These are phyloP conservation scores for Astrothelium macrocarpum DNA, from an alignment of 495 filamentous ascomycete genomes.

Conservation along the genomic window DNA sequence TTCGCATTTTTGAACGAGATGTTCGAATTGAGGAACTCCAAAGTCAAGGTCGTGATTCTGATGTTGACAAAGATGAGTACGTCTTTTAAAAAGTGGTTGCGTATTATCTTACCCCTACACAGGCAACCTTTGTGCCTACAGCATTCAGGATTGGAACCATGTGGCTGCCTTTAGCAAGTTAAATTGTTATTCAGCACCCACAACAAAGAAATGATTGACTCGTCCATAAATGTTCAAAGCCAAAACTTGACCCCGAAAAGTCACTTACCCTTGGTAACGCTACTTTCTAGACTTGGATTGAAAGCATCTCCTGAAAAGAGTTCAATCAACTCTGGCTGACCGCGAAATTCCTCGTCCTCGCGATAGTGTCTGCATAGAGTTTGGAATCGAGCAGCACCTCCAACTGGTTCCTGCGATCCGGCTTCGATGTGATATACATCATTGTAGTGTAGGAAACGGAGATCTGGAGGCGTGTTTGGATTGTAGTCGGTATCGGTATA, in stretches of 20 bases:
- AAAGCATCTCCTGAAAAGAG: slow-evolving; percentile 90
- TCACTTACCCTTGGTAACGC: slow-evolving; percentile 64
- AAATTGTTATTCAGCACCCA: not conserved
- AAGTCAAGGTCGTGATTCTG: slow-evolving; percentile 92
- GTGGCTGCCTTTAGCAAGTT: slow-evolving; percentile 44
- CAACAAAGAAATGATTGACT: not conserved
- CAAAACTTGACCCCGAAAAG: not conserved
- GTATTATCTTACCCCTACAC: slow-evolving; percentile 56
- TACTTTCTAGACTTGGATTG: slow-evolving; percentile 79
- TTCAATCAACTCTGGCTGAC: slow-evolving; percentile 57
- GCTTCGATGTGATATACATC: slow-evolving; percentile 83
- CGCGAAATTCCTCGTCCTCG: slow-evolving; percentile 43
- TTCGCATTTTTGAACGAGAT: slow-evolving; percentile 60
- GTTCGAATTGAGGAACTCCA: slow-evolving; percentile 67
- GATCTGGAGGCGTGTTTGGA: slow-evolving; percentile 43
- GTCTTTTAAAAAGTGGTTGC: not conserved
- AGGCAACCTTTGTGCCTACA: slow-evolving; percentile 64
- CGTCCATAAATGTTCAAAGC: not conserved
- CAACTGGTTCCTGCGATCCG: slow-evolving; percentile 68
- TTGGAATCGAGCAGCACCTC: slow-evolving; percentile 71
- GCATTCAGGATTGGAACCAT: slow-evolving; percentile 83
- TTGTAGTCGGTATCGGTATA: not conserved
- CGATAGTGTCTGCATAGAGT: slow-evolving; percentile 68
- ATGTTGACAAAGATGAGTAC: slow-evolving; percentile 5
- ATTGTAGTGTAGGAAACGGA: slow-evolving; percentile 82